Base-by-base conservation (phyloP, 441 rosid species). In the Eruca vesicaria region DNA sequence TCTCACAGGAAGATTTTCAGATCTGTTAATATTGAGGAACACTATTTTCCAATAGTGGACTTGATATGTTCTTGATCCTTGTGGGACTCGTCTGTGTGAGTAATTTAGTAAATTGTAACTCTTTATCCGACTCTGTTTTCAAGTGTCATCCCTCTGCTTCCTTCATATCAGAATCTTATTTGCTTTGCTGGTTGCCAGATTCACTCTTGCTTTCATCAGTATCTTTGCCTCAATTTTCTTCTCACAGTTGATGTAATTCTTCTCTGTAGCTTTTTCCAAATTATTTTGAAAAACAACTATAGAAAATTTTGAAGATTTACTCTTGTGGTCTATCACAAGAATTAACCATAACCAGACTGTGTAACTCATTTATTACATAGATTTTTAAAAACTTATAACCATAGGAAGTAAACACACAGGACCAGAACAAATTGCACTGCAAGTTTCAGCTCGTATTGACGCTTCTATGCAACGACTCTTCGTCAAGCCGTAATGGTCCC, bases 401-500 rank as follows among this genome's bases (percentile, higher is more conserved):
- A 9, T 29, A 29, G 18, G 21, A 7, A 9, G 38, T 29, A 29
- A 8, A 59, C n/a, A 31, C 31, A 31, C 21, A 9, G 64, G 64
- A 31, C 64, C 64, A 29, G 21, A 59, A 38, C 38, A 21, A 38
- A 59, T 31, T 31, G 20, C 21, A 8, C 63, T 59, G 63, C 21
- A 59, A 59, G 43, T 32, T 32, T 57, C 66, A 57, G 66, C 71
- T 15, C 19, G 14, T 52, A 21, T 57, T 33, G 62, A 67, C 78
- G 31, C 45, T 59, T 74, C 5, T 45, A 11, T 33, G 61, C 29
- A 66, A 66, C 29, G 26, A 66, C 61, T 58, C 78, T 66, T 45
- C 61, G 50, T 58, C 45, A 58, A 35, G 53, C 5, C 36, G 5
- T 20, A 15, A 74, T 74, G 73, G 78, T 74, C 73, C 78, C 78